Evolutionary conservation across 2,329 filamentous ascomycete species (phyloP).

Genomic region (Clonostachys rosea): DNA sequence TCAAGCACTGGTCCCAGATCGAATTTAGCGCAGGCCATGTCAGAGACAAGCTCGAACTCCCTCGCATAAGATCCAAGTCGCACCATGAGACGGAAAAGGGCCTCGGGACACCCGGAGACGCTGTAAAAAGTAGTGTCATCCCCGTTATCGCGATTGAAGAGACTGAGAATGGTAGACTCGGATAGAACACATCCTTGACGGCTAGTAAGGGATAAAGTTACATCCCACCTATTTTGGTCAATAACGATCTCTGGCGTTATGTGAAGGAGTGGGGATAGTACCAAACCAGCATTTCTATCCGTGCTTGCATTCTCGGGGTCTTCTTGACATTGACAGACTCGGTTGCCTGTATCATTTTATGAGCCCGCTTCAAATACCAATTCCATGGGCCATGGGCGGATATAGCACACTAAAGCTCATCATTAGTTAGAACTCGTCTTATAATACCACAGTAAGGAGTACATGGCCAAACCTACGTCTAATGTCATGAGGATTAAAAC

Average conservation of each 20-base stretch:
- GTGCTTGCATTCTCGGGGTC: conserved; percentile 15
- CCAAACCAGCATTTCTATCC: conserved; percentile 21
- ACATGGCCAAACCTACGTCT: conserved; percentile 13
- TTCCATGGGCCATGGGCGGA: conserved; percentile 23
- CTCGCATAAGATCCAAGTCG: conserved; percentile 18
- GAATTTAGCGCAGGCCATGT: conserved; percentile 22
- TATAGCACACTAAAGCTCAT: conserved; percentile 16
- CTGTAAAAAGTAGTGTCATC: conserved; percentile 20
- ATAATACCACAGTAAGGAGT: background rate
- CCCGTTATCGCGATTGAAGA: conserved; percentile 7
- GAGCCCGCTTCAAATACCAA: conserved; percentile 13
- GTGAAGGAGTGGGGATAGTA: background rate
- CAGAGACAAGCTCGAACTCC: conserved; percentile 15
- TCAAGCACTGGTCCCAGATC: conserved; percentile 7
- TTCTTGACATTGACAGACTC: conserved; percentile 6
- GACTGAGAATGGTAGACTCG: conserved; percentile 7
- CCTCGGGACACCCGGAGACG: conserved; percentile 22
- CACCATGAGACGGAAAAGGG: conserved; percentile 16
- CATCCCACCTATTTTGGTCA: conserved; percentile 17
- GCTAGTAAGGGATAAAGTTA: conserved; percentile 21
- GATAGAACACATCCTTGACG: conserved; percentile 16
- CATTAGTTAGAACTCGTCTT: background rate
- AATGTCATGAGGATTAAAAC: conserved; percentile 23
- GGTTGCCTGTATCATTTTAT: conserved; percentile 14
- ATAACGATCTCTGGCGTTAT: background rate